phyloP scores from a whole-genome alignment of 1,139 yeast species.

The Petasospora fabianii region DNA sequence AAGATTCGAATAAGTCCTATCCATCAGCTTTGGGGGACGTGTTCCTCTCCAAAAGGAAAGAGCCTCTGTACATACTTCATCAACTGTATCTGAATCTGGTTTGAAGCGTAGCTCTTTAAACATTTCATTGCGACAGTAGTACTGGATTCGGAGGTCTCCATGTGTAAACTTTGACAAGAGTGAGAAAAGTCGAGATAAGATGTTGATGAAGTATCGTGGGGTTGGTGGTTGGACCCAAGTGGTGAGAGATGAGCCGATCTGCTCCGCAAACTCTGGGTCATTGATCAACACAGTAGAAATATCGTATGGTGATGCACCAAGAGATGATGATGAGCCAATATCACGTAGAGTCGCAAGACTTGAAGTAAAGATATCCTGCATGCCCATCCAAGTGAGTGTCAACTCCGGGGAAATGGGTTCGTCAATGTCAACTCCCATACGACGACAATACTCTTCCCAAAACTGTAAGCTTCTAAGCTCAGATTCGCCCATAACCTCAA shows the following conservation, averaged over 20 bases:
- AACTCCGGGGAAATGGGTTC: slow-evolving; percentile 42
- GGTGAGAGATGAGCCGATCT: slow-evolving; percentile 26
- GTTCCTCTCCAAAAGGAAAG: slow-evolving; percentile 11
- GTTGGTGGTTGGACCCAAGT: slow-evolving; percentile 56
- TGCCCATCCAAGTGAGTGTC: slow-evolving; percentile 36
- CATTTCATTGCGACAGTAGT: slow-evolving; percentile 39
- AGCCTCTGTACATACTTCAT: slow-evolving; percentile 33
- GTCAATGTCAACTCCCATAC: slow-evolving; percentile 47
- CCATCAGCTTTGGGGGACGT: slow-evolving; percentile 10
- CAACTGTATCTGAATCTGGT: slow-evolving; percentile 33
- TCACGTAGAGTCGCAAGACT: slow-evolving; percentile 46
- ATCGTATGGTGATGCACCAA: slow-evolving; percentile 34
- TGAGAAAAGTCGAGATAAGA: slow-evolving; percentile 48
- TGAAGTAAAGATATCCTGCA: slow-evolving; percentile 33
- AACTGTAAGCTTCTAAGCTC: slow-evolving; percentile 32
- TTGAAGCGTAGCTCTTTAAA: slow-evolving; percentile 39
- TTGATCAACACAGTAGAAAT: slow-evolving; percentile 36
- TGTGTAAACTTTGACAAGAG: slow-evolving; percentile 36
- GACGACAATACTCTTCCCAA: slow-evolving; percentile 42
- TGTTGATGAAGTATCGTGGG: slow-evolving; percentile 50
- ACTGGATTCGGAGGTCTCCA: slow-evolving; percentile 45
- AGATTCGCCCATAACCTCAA: slow-evolving; percentile 35
- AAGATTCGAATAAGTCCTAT: slow-evolving; percentile 6
- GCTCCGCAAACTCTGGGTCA: slow-evolving; percentile 13
- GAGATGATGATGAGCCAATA: slow-evolving; percentile 32